Base-by-base conservation (phyloP, 345 rosid species). In the Viola odorata region DNA sequence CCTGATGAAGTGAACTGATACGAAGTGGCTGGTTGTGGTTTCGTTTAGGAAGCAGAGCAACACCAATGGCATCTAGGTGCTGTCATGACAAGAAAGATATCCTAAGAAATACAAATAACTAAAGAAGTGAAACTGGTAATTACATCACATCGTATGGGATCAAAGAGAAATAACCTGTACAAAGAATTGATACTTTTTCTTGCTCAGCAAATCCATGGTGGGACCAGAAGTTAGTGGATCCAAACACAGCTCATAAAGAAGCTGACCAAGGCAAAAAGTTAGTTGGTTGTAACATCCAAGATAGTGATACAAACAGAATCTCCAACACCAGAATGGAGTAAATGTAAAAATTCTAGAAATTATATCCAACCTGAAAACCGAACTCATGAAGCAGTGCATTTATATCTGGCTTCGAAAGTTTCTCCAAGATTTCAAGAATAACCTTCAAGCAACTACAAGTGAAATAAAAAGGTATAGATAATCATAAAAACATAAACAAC, bases 1-100 rank as follows among this genome's bases (percentile, higher is more conserved):
- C 98, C 98, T 92, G 96, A 81, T 92, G 98, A 66, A 92, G 91
- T 51, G 98, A 92, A 79, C 96, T 89, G 71, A 85, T 84, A 67
- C 96, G 94, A 52, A 89, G 87, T 17, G 83, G 79, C 81, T 89
- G 96, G 68, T 81, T 84, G 80, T 74, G 79, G 66, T 79, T 89
- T 62, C 98, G 76, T 74, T 87, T 92, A 59, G 89, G 96, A 65
- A 92, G 98, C 23, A 89, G 73, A 82, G 91, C 88, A 73, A 87
- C 80, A 70, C 89, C 89, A n/a, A 92, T 70, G 11, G 89, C 69
- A 70, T 89, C 91, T 37, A 92, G 86, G 77, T 92, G 96, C 96
- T 92, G 86, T 55, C 57, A 63, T 8, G 47, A 62, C 13, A 59
- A 65, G 42, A 61, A 62, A 58, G 38, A 69, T 37, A 41, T 16